Evolutionary conservation across 1,284 basidiomycete genomes (phyloP), one percentile per base, ranked within the genome.

Genomic region (Heterobasidion irregulare): DNA sequence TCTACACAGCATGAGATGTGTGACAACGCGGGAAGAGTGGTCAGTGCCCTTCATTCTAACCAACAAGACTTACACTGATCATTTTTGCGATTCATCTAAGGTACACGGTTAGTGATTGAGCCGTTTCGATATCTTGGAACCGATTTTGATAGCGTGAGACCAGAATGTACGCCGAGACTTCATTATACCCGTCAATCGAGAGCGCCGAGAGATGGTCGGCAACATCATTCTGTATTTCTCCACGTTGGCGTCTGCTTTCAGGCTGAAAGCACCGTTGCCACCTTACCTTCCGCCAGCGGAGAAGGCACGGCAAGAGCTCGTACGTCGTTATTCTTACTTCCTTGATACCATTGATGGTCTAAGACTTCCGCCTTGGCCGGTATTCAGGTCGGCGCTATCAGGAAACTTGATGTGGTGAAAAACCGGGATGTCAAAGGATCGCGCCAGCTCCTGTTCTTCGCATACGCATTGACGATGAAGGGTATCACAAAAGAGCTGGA

Each of bases 241-340:
- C 34, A 86, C 86, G 0, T 77, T 99, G 6, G 87, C 92, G 1
- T 85, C 92, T 0, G 89, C 92, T 0, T 94, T 98, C 68, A 77
- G 86, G 33, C 77, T 95, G 34, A 96, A 98, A 63, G 85, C 89
- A 3, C 96, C 96, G 0, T 75, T 99, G 33, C 94, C 96, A 0
- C 94, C 96, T 0, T 98, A 95, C 68, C 81, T 99, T 1, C 96
- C 96, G 2, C 94, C 94, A 0, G 95, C 91, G 0, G 92, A 94
- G 63, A 77, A 84, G 59, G 83, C 92, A 1, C 81, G 95, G 54
- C 78, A 86, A 57, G 80, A 84, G 13, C 73, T 98, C 64, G 92
- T 94, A 61, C 57, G 77, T 62, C 34, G 12, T 41, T 50, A 45
- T 35, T 47, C 44, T 46, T 36, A 53, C 50, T 35, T 45, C 38